Evolutionary conservation across 768 basidiomycete genomes (phyloP).

Genomic region (Thelephora ganbajun): DNA sequence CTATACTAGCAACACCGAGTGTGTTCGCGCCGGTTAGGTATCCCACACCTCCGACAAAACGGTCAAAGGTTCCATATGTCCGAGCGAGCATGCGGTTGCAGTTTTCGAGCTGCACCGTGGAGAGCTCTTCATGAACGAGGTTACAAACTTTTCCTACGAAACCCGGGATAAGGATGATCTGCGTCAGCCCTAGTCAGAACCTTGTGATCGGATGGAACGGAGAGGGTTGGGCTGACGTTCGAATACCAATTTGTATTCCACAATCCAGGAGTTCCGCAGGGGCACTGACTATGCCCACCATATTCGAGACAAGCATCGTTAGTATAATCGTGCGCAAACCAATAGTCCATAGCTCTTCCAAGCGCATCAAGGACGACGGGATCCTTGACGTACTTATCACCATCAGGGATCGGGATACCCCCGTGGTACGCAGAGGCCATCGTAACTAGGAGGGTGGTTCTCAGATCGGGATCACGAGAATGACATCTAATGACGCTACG

Average conservation of each 20-base stretch:
- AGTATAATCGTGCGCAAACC: slow-evolving; percentile 49
- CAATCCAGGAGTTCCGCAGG: slow-evolving; percentile 34
- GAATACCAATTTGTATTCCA: slow-evolving; percentile 61
- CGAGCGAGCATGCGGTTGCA: slow-evolving; percentile 39
- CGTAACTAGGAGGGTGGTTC: slow-evolving; percentile 17
- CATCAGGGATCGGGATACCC: slow-evolving; percentile 22
- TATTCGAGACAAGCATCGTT: slow-evolving; percentile 36
- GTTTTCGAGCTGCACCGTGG: slow-evolving; percentile 24
- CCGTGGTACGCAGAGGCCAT: slow-evolving; percentile 48
- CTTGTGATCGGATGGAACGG: neutral
- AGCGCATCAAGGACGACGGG: slow-evolving; percentile 26
- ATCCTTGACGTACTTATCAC: slow-evolving; percentile 26
- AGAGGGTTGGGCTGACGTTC: slow-evolving; percentile 25
- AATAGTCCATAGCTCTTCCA: slow-evolving; percentile 39
- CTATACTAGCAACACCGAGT: slow-evolving; percentile 50
- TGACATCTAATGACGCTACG: neutral
- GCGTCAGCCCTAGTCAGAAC: neutral
- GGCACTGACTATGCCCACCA: slow-evolving; percentile 39
- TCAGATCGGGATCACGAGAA: neutral
- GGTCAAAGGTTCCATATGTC: slow-evolving; percentile 33
- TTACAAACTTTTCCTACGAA: slow-evolving; percentile 44
- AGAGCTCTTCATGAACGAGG: slow-evolving; percentile 34
- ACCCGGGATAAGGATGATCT: slow-evolving; percentile 50
- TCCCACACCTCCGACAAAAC: slow-evolving; percentile 28
- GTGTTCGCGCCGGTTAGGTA: slow-evolving; percentile 51